These are phyloP conservation scores for Cladosporium colombiae DNA, from an alignment of 2,329 filamentous ascomycete species.

Conservation along the genomic window DNA sequence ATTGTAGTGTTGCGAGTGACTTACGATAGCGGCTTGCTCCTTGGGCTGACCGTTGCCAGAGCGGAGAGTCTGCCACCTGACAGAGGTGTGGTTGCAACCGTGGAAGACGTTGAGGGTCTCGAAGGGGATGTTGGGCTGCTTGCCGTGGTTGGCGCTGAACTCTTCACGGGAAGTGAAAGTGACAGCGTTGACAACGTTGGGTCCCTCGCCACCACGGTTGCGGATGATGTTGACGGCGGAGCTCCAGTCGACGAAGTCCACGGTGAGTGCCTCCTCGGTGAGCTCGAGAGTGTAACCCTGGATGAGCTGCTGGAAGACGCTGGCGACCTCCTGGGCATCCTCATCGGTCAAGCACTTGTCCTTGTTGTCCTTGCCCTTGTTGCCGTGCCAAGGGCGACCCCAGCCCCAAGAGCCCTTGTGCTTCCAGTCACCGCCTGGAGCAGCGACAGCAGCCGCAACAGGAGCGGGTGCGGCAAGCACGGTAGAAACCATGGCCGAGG, in stretches of 20 bases:
- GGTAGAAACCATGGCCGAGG: slow-evolving; percentile 25
- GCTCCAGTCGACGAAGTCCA: slow-evolving; percentile 36
- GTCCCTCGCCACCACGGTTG: slow-evolving; percentile 31
- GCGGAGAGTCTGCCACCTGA: slow-evolving; percentile 32
- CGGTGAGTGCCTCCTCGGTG: slow-evolving; percentile 32
- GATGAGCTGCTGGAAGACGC: slow-evolving; percentile 35
- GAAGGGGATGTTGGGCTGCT: slow-evolving; percentile 35
- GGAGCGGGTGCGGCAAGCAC: slow-evolving; percentile 26
- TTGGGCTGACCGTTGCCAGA: slow-evolving; percentile 31
- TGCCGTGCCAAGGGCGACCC: slow-evolving; percentile 22
- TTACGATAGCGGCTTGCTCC: slow-evolving; percentile 32
- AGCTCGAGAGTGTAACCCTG: slow-evolving; percentile 34
- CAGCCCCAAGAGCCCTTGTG: slow-evolving; percentile 26
- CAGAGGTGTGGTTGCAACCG: slow-evolving; percentile 31
- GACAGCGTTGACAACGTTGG: slow-evolving; percentile 29
- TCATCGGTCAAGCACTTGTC: slow-evolving; percentile 28
- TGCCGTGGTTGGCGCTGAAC: slow-evolving; percentile 34
- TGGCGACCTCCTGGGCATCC: slow-evolving; percentile 30
- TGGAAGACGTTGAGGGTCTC: slow-evolving; percentile 33
- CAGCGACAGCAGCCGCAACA: slow-evolving; percentile 13
- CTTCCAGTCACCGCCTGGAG: slow-evolving; percentile 17
- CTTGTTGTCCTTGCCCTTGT: slow-evolving; percentile 22
- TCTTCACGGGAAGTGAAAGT: slow-evolving; percentile 31
- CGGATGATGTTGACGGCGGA: slow-evolving; percentile 36
- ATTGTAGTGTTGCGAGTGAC: slow-evolving; percentile 14